Conservation (phyloP, 2,329 filamentous ascomycete species). For the Monilinia fructigena region DNA sequence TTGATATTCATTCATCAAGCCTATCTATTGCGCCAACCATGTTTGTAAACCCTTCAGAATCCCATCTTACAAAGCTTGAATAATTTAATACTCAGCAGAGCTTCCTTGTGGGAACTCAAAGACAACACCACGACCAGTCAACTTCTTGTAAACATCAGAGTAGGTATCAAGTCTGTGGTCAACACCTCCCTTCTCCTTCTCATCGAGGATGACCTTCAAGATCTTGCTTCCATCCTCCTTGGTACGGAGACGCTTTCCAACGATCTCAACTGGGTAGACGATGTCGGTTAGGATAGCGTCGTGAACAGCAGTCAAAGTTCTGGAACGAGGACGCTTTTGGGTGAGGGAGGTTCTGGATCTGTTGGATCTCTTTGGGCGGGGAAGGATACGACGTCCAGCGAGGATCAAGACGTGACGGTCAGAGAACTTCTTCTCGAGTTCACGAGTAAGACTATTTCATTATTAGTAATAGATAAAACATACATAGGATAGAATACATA, state of each 20-base stretch:
- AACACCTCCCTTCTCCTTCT: conserved; percentile 99
- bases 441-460: conserved; percentile 80
- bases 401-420: conserved; percentile 99
- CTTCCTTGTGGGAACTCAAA: conserved; percentile 97
- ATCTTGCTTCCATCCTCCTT: conserved; percentile 98
- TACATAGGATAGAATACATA: conserved; percentile 52
- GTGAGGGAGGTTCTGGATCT: conserved; percentile 94
- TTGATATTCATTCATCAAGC: conserved; percentile 24
- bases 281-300: conserved; percentile 97
- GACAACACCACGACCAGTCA: conserved; percentile 93
- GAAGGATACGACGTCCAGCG: conserved; percentile 96
- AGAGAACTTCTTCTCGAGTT: conserved; percentile 99
- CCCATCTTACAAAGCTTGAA: conserved; percentile 17
- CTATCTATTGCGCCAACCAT: conserved; percentile 23
- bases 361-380: conserved; percentile 97
- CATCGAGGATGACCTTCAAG: conserved; percentile 98
- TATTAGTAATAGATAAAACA: conserved; percentile 9
- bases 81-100: conserved; percentile 73
- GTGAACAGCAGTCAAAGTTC: conserved; percentile 98
- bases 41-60: conserved; percentile 16
- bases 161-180: conserved; percentile 99
- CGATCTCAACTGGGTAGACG: conserved; percentile 99
- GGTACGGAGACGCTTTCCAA: conserved; percentile 97
- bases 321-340: conserved; percentile 97
- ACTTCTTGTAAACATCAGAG: conserved; percentile 97